Evolutionary conservation across 495 filamentous ascomycete species (phyloP).

Genomic region (Pseudomonodictys pantanalensis): DNA sequence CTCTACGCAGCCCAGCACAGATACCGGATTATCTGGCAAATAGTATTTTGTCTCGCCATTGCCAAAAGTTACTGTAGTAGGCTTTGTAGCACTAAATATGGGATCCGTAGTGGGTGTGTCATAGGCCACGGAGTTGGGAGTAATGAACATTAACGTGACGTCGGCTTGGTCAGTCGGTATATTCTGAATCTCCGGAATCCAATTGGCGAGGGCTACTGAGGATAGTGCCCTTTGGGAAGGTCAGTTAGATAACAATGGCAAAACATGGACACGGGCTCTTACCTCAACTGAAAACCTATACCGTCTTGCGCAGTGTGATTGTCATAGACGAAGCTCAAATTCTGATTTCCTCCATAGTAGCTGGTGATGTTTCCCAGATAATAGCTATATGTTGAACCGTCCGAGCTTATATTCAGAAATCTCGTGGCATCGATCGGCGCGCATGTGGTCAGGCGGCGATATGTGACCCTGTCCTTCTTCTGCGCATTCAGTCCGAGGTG

Average conservation of each 20-base stretch:
- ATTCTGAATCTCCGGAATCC: background rate
- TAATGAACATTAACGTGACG: background rate
- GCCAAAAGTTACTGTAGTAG: background rate
- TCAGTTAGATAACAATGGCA: background rate
- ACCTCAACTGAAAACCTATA: background rate
- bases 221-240: background rate
- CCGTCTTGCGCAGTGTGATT: background rate
- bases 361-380: background rate
- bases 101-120: background rate
- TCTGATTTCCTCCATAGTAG: background rate
- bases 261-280: background rate
- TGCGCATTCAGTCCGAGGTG: constrained; percentile 3
- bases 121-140: background rate
- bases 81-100: background rate
- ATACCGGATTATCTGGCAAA: background rate
- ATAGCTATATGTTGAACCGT: background rate
- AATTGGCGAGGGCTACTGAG: background rate
- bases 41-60: background rate
- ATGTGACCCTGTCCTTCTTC: background rate
- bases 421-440: constrained; percentile 2
- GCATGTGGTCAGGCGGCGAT: constrained; percentile 3
- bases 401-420: background rate
- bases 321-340: constrained; percentile 3
- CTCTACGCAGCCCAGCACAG: background rate
- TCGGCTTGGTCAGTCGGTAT: background rate